phyloP scores from a whole-genome alignment of 768 basidiomycete species.

The Mrakia frigida region DNA sequence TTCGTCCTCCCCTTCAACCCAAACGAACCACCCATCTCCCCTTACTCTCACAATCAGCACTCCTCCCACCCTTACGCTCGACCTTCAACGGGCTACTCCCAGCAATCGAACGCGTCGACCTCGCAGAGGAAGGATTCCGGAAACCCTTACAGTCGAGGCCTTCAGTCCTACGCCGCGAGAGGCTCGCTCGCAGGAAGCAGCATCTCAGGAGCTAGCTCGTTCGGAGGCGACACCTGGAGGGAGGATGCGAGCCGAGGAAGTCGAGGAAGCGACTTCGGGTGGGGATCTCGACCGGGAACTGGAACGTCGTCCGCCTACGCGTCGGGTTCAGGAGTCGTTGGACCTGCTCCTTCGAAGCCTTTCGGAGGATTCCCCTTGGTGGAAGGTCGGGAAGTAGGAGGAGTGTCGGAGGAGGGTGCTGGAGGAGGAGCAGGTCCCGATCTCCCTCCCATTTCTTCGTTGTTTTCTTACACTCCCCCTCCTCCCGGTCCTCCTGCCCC shows the following conservation, averaged over 20 bases:
- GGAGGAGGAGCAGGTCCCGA: not conserved
- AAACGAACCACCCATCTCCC: not conserved
- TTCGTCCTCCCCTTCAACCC: constrained; percentile 7
- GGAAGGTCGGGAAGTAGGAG: not conserved
- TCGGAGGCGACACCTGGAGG: not conserved
- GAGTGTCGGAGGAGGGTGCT: not conserved
- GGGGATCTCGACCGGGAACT: not conserved
- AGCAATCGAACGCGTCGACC: not conserved
- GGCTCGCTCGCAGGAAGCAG: constrained; percentile 9
- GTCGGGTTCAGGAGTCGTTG: not conserved
- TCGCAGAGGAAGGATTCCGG: constrained; percentile 11
- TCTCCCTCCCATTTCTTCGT: not conserved
- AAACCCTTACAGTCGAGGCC: not conserved
- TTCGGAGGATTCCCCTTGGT: not conserved
- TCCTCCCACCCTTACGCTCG: constrained; percentile 2
- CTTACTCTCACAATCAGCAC: not conserved
- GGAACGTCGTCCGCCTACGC: not conserved
- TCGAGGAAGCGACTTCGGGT: constrained; percentile 10
- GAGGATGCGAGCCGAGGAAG: constrained; percentile 12
- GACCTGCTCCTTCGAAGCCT: not conserved
- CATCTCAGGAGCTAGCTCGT: constrained; percentile 3
- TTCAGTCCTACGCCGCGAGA: constrained; percentile 12
- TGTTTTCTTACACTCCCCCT: constrained; percentile 14
- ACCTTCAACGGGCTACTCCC: constrained; percentile 2
- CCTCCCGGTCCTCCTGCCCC: not conserved